A percentile compares a stretch with the other conserved stretches of the same genome.
Evolutionary conservation across 805 yeast species (phyloP).

Genomic region (Pichia californica): DNA sequence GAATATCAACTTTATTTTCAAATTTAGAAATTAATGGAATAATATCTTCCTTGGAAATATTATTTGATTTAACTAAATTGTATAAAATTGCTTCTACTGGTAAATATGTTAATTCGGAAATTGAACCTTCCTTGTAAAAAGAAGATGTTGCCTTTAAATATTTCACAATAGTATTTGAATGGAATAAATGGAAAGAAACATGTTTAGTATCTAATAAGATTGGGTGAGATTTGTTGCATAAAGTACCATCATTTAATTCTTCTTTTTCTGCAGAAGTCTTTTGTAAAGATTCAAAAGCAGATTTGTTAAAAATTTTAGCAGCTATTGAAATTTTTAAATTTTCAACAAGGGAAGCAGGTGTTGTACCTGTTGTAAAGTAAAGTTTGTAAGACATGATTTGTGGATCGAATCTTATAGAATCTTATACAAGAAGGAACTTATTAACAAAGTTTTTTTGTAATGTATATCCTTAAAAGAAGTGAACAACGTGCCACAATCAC

Average conservation of each 20-base stretch:
- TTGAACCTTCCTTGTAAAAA: neutral
- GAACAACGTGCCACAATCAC: no score
- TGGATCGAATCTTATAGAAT: no score
- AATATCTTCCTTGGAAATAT: conserved; percentile 17
- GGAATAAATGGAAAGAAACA: conserved; percentile 44
- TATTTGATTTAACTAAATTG: conserved; percentile 32
- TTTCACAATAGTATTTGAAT: conserved; percentile 65
- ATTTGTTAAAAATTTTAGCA: conserved; percentile 12
- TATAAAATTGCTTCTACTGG: conserved; percentile 42
- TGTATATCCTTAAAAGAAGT: no score
- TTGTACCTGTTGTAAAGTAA: conserved; percentile 9
- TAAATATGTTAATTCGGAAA: conserved; percentile 14
- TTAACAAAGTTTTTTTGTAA: no score
- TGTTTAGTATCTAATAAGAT: conserved; percentile 27
- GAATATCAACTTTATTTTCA: conserved; percentile 23
- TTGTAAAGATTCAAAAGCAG: conserved; percentile 5
- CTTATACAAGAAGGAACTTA: no score
- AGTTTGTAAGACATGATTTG: conserved; percentile 12
- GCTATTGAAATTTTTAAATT: conserved; percentile 43
- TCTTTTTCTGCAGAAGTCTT: conserved; percentile 4
- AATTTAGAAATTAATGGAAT: conserved; percentile 9
- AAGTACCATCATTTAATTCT: conserved; percentile 4
- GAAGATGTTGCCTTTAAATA: conserved; percentile 38
- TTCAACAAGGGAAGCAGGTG: conserved; percentile 26
- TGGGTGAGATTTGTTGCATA: conserved; percentile 10